A percentile compares a stretch with the other conserved stretches of the same genome.
These are phyloP conservation scores for Cercospora janseana DNA, from an alignment of 2,329 filamentous ascomycete genomes.

Conservation along the genomic window DNA sequence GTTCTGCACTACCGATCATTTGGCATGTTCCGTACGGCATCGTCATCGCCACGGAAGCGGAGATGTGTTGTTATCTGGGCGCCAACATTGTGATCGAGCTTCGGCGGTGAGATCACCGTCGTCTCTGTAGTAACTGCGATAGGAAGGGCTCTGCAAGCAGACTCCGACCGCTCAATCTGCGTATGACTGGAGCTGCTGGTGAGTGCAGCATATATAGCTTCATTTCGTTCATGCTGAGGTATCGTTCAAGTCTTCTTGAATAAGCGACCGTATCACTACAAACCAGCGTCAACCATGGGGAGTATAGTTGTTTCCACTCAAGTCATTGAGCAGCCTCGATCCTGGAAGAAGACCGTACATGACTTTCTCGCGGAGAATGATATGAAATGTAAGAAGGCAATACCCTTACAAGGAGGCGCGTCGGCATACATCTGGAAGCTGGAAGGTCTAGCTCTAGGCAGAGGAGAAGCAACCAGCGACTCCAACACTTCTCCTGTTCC, in stretches of 20 bases:
- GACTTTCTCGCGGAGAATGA: constrained; percentile 11
- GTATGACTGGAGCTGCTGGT: too few species aligned
- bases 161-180: too few species aligned
- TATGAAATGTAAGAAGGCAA: constrained; percentile 9
- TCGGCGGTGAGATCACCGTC: too few species aligned
- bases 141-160: too few species aligned
- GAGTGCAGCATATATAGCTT: neutral
- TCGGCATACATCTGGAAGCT: constrained; percentile 19
- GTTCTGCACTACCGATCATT: too few species aligned
- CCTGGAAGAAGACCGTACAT: constrained; percentile 11
- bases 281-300: neutral
- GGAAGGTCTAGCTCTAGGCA: constrained; percentile 10
- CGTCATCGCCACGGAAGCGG: too few species aligned
- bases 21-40: too few species aligned
- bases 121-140: too few species aligned
- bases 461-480: neutral
- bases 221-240: neutral
- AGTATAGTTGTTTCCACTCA: constrained; percentile 7
- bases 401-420: constrained; percentile 14
- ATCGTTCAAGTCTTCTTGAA: neutral
- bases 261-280: neutral
- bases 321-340: constrained; percentile 10
- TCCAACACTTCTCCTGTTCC: neutral
- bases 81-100: too few species aligned
- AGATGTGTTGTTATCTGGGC: too few species aligned